These are phyloP conservation scores for Colletotrichum sp. DNA, from an alignment of 2,329 filamentous ascomycete genomes.

Conservation along the genomic window DNA sequence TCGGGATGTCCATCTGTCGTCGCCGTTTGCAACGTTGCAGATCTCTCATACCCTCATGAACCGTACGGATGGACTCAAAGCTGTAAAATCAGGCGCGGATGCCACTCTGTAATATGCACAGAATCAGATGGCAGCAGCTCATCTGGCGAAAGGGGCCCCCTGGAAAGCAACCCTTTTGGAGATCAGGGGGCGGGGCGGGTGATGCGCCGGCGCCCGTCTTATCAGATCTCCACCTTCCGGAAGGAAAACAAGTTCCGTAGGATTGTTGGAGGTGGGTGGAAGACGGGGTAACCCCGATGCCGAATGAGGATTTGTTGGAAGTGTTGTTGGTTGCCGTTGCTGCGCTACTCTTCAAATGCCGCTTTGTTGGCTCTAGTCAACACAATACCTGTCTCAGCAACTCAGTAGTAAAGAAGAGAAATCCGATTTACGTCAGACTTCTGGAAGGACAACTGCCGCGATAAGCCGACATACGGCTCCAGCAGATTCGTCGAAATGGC, in stretches of 20 bases:
- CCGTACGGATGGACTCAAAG: background rate
- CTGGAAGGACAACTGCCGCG: background rate
- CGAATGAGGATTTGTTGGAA: background rate
- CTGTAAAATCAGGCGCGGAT: background rate
- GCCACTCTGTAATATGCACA: constrained; percentile 7
- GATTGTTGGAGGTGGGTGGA: background rate
- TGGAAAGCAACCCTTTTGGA: background rate
- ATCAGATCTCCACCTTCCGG: background rate
- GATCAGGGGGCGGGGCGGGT: background rate
- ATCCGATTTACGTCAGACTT: background rate
- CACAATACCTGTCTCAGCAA: background rate
- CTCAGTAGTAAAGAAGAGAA: background rate
- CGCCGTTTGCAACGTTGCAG: constrained; percentile 9
- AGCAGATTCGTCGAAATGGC: background rate
- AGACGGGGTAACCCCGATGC: background rate
- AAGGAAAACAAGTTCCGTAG: background rate
- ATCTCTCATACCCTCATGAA: background rate
- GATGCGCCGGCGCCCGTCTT: background rate
- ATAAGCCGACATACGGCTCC: background rate
- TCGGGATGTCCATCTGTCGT: background rate
- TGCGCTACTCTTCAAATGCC: background rate
- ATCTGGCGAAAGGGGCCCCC: background rate
- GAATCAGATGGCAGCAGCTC: constrained; percentile 10
- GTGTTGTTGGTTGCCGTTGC: background rate
- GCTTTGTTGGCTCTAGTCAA: background rate